Evolutionary conservation across 1,139 yeast species (phyloP).

Genomic region (Groenewaldozyma sp.): DNA sequence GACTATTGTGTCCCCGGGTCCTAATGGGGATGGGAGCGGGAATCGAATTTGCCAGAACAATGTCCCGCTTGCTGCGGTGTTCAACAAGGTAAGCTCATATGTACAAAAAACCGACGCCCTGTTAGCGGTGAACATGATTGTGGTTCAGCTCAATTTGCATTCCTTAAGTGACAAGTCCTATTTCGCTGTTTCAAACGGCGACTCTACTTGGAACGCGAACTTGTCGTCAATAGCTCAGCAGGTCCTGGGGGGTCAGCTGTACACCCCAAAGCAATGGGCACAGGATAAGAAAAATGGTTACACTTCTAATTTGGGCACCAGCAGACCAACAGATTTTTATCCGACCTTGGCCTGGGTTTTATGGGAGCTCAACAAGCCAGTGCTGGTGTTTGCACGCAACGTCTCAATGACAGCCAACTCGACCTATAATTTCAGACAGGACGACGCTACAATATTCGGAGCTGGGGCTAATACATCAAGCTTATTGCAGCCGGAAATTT

Average conservation of each 20-base stretch:
- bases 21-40: slow-evolving; percentile 5
- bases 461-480: not conserved
- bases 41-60: slow-evolving; percentile 35
- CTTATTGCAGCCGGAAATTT: not conserved
- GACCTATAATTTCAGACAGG: slow-evolving; percentile 10
- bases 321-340: slow-evolving; percentile 21
- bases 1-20: slow-evolving; percentile 4
- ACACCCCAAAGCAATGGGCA: slow-evolving; percentile 28
- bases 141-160: slow-evolving; percentile 42
- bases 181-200: not conserved
- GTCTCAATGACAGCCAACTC: slow-evolving; percentile 11
- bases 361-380: slow-evolving; percentile 35
- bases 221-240: slow-evolving; percentile 5
- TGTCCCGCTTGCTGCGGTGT: slow-evolving; percentile 36
- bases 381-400: slow-evolving; percentile 23
- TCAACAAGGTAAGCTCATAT: slow-evolving; percentile 33
- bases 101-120: slow-evolving; percentile 45
- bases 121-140: slow-evolving; percentile 45
- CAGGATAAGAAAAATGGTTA: slow-evolving; percentile 20
- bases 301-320: slow-evolving; percentile 14
- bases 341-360: slow-evolving; percentile 42
- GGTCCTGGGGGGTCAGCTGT: slow-evolving; percentile 18
- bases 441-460: slow-evolving; percentile 8
- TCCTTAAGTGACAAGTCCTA: slow-evolving; percentile 15
- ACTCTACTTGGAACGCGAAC: slow-evolving; percentile 2